phyloP scores from a whole-genome alignment of 169 alveolate species.

The Plasmodium billcollinsi region DNA sequence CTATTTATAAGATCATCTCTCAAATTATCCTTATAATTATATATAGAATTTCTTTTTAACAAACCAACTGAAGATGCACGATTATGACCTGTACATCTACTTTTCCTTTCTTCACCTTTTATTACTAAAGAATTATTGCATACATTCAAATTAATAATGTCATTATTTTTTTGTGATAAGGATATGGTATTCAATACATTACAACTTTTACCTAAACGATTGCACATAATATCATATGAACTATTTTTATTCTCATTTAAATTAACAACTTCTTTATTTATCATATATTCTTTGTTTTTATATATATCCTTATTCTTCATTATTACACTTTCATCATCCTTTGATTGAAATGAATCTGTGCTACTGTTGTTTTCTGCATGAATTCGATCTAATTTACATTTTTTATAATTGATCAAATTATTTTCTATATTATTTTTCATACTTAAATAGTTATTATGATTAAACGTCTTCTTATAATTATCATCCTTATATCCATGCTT shows the following conservation, averaged over 20 bases:
- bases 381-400: conserved; percentile 17
- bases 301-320: too few species aligned
- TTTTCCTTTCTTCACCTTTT: too few species aligned
- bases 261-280: too few species aligned
- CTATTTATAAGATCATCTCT: too few species aligned
- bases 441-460: conserved; percentile 26
- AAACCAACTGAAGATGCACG: conserved; percentile 1
- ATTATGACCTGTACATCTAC: conserved; percentile 7
- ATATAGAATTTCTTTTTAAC: conserved; percentile 21
- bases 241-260: background rate
- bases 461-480: background rate
- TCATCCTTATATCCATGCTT: background rate
- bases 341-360: conserved; percentile 15
- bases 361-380: conserved; percentile 15
- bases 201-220: too few species aligned
- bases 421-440: conserved; percentile 51
- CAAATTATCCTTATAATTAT: conserved; percentile 6
- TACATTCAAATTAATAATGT: background rate
- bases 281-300: too few species aligned
- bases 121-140: too few species aligned
- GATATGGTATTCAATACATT: background rate
- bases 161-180: background rate
- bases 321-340: background rate
- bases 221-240: background rate
- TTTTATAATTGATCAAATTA: conserved; percentile 51